phyloP scores from a whole-genome alignment of 2,329 filamentous ascomycete species.

The Emergomyces orientalis region DNA sequence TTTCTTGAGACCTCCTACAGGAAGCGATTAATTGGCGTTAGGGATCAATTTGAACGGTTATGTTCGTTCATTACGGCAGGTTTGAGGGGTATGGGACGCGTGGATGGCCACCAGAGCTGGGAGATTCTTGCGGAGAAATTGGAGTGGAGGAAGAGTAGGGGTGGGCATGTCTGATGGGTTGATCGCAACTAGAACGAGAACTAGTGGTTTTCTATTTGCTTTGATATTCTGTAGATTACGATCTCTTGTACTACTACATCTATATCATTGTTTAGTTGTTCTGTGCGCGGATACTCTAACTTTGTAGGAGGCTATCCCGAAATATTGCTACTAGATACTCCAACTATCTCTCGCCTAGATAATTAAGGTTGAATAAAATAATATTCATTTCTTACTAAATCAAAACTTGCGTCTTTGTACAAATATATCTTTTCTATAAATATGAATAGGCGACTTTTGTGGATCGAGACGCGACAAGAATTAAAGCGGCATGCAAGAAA shows the following conservation, averaged over 20 bases:
- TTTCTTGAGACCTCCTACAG: slow-evolving; percentile 39
- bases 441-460: background rate
- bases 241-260: background rate
- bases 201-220: background rate
- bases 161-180: background rate
- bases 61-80: slow-evolving; percentile 64
- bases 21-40: slow-evolving; percentile 48
- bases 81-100: slow-evolving; percentile 64
- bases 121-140: slow-evolving; percentile 74
- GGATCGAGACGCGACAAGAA: background rate
- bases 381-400: background rate
- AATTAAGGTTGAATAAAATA: background rate
- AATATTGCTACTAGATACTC: background rate
- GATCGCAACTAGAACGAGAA: no score
- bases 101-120: slow-evolving; percentile 63
- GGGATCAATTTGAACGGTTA: slow-evolving; percentile 54
- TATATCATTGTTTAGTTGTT: background rate
- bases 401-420: background rate
- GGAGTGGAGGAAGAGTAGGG: slow-evolving; percentile 40
- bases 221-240: background rate
- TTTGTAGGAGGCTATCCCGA: background rate
- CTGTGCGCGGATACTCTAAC: background rate
- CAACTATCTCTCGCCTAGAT: background rate
- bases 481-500: background rate
- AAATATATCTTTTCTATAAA: background rate